A percentile compares a stretch with the other conserved stretches of the same genome.
These are phyloP conservation scores for Tricholoma terreum DNA, from an alignment of 768 basidiomycete species.

Conservation along the genomic window DNA sequence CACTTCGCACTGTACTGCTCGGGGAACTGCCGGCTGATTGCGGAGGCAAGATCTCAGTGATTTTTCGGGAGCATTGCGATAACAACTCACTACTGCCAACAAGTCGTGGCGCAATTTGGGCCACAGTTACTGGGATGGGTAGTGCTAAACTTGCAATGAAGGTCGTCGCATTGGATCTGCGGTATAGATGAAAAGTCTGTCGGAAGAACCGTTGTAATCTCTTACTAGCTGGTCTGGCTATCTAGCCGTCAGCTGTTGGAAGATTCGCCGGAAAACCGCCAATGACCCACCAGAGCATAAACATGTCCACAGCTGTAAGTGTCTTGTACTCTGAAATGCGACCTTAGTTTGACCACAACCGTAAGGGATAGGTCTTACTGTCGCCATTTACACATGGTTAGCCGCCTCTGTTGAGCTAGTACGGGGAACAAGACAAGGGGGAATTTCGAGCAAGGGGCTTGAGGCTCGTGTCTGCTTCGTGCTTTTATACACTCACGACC, in stretches of 20 bases:
- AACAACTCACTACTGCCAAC: conserved; percentile 73
- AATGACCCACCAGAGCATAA: conserved; percentile 45
- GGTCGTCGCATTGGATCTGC: conserved; percentile 65
- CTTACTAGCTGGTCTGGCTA: conserved; percentile 63
- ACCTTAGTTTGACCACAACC: conserved; percentile 9
- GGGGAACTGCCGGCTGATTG: conserved; percentile 63
- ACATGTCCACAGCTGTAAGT: conserved; percentile 59
- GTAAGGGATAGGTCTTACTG: conserved; percentile 44
- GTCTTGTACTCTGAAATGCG: conserved; percentile 55
- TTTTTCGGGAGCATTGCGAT: conserved; percentile 1
- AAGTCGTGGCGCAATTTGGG: conserved; percentile 55
- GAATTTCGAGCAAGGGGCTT: background rate
- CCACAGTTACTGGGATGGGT: conserved; percentile 59
- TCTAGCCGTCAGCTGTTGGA: conserved; percentile 4
- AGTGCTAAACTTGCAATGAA: conserved; percentile 68
- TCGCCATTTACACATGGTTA: conserved; percentile 68
- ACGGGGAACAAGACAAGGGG: background rate
- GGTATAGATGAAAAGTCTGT: conserved; percentile 9
- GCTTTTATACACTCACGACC: conserved; percentile 3
- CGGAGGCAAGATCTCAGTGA: conserved; percentile 17
- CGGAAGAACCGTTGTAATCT: conserved; percentile 10
- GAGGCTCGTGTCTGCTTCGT: background rate
- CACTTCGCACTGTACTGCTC: conserved; percentile 58
- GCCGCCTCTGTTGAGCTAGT: background rate
- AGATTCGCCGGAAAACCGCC: background rate